Percentiles rank a stretch among this genome's conserved stretches.
phyloP scores from a whole-genome alignment of 495 filamentous ascomycete genomes.

The Penicillium tannophilum region DNA sequence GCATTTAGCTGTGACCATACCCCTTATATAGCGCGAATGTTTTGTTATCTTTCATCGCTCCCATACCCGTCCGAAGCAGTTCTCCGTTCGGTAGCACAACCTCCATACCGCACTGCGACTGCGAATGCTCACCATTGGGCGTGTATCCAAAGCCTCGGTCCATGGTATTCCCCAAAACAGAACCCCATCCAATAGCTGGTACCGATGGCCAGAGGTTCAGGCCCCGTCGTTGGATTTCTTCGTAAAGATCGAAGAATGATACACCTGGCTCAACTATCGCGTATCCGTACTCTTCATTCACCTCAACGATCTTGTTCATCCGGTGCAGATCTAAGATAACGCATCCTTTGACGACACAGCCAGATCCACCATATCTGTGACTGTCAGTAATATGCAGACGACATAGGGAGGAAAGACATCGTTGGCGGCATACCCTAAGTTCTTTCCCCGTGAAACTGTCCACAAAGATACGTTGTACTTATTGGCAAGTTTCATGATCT shows the following conservation, averaged over 20 bases:
- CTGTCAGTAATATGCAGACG: background rate
- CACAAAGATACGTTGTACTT: conserved; percentile 16
- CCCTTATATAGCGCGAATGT: background rate
- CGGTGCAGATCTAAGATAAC: background rate
- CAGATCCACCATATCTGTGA: conserved; percentile 4
- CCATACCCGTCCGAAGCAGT: conserved; percentile 57
- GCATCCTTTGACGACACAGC: background rate
- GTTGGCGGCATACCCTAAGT: conserved; percentile 16
- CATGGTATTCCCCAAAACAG: conserved; percentile 54
- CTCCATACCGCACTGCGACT: conserved; percentile 7
- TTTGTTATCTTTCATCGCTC: conserved; percentile 11
- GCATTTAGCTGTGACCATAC: background rate
- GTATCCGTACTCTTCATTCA: conserved; percentile 22
- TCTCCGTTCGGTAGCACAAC: conserved; percentile 23
- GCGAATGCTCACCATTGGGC: conserved; percentile 2
- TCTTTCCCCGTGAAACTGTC: conserved; percentile 21
- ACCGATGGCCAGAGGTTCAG: conserved; percentile 55
- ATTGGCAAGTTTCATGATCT: conserved; percentile 17
- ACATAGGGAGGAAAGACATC: background rate
- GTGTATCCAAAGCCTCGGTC: conserved; percentile 42
- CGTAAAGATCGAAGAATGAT: conserved; percentile 53
- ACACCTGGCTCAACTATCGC: conserved; percentile 48
- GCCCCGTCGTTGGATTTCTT: conserved; percentile 47
- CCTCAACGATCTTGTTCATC: conserved; percentile 28
- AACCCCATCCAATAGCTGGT: conserved; percentile 57